Evolutionary conservation across 768 basidiomycete species (phyloP).

Genomic region (Xerocomellus intermedius): DNA sequence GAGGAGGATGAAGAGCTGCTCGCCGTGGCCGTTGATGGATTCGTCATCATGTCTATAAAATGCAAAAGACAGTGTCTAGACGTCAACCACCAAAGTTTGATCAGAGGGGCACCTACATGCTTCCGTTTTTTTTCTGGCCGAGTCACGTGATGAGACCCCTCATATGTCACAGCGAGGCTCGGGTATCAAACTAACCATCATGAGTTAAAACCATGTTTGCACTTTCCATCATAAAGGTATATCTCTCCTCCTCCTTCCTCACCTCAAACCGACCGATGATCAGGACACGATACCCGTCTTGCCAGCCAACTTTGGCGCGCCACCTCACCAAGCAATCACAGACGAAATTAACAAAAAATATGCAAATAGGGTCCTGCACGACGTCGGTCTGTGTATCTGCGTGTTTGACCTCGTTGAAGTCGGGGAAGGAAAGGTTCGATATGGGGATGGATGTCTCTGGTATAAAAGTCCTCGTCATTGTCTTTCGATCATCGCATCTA

Average conservation of each 20-base stretch:
- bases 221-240: conserved; percentile 45
- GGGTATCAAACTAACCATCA: background rate
- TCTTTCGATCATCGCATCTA: background rate
- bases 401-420: conserved; percentile 85
- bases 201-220: conserved; percentile 39
- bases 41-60: conserved; percentile 16
- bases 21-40: background rate
- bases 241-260: background rate
- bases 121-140: background rate
- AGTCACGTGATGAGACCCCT: conserved; percentile 16
- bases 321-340: conserved; percentile 75
- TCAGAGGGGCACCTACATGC: background rate
- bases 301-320: conserved; percentile 79
- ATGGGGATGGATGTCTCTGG: conserved; percentile 94
- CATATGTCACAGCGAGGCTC: too few species aligned
- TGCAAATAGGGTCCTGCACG: conserved; percentile 86
- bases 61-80: background rate
- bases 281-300: conserved; percentile 92
- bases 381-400: conserved; percentile 88
- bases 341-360: conserved; percentile 94
- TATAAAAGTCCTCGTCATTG: conserved; percentile 65
- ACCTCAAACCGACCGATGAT: background rate
- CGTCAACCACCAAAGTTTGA: background rate
- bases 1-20: conserved; percentile 34
- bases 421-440: conserved; percentile 89